phyloP scores from a whole-genome alignment of 1,284 basidiomycete genomes.

The Irpex sp. region DNA sequence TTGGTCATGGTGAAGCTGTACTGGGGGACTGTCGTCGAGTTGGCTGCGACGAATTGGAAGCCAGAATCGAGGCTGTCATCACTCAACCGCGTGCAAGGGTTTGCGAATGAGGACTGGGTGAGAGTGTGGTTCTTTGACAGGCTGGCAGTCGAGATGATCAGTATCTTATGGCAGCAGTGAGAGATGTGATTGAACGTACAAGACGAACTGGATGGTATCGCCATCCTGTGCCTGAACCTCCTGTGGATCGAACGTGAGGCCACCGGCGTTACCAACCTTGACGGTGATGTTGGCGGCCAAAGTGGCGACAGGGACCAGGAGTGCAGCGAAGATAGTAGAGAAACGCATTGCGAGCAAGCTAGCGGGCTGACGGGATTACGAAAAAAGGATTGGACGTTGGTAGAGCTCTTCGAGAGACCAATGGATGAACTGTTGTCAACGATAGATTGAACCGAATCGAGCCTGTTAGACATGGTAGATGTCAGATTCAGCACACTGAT shows the following conservation, averaged over 20 bases:
- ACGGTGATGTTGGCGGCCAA: slow-evolving; percentile 37
- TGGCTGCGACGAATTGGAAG: slow-evolving; percentile 30
- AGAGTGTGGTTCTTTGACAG: slow-evolving; percentile 42
- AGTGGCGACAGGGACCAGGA: slow-evolving; percentile 38
- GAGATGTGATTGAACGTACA: slow-evolving; percentile 30
- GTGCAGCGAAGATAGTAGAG: slow-evolving; percentile 39
- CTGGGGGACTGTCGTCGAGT: slow-evolving; percentile 27
- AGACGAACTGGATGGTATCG: slow-evolving; percentile 53
- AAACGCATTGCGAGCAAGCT: slow-evolving; percentile 45
- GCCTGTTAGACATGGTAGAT: slow-evolving; percentile 16
- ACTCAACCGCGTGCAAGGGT: slow-evolving; percentile 37
- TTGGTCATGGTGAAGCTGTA: slow-evolving; percentile 35
- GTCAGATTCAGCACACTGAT: neutral
- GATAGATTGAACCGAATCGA: slow-evolving; percentile 29
- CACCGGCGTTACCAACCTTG: slow-evolving; percentile 42
- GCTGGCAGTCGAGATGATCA: slow-evolving; percentile 16
- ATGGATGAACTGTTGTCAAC: slow-evolving; percentile 10
- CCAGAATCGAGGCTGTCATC: slow-evolving; percentile 41
- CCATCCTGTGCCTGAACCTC: slow-evolving; percentile 45
- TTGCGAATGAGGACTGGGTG: slow-evolving; percentile 56
- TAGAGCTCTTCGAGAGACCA: neutral
- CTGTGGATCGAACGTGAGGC: slow-evolving; percentile 42
- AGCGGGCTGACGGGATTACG: neutral
- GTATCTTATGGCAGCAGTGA: neutral
- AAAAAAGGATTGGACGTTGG: neutral